phyloP scores from a whole-genome alignment of 208 protist genomes.

The Crithidia mellificae region DNA sequence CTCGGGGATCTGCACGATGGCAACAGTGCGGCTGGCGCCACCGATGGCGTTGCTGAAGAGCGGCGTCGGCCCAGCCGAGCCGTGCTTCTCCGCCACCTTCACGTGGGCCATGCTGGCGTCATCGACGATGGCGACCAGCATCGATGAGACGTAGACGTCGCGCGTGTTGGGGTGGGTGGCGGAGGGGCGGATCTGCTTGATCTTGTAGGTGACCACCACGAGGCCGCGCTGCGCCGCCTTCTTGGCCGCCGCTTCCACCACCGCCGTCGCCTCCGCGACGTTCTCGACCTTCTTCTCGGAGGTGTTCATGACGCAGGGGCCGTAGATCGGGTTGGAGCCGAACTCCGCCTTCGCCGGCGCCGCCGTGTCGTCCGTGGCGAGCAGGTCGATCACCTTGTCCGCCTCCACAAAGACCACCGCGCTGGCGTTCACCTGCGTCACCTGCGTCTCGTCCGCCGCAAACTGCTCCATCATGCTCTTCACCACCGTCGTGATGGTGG shows the following conservation, averaged over 20 bases:
- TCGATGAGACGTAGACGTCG: slow-evolving; percentile 50
- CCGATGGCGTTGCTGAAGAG: slow-evolving; percentile 62
- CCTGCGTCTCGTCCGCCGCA: slow-evolving; percentile 30
- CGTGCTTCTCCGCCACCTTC: slow-evolving; percentile 29
- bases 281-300: slow-evolving; percentile 37
- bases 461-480: slow-evolving; percentile 35
- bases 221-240: slow-evolving; percentile 29
- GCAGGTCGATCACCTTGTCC: slow-evolving; percentile 40
- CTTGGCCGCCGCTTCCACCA: slow-evolving; percentile 35
- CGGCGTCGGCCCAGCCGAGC: slow-evolving; percentile 20
- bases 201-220: slow-evolving; percentile 38
- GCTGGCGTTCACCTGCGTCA: slow-evolving; percentile 32
- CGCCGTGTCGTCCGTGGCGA: slow-evolving; percentile 12
- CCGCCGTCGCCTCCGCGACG: slow-evolving; percentile 30
- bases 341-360: slow-evolving; percentile 35
- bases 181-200: slow-evolving; percentile 43
- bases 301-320: slow-evolving; percentile 53
- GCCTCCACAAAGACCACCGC: slow-evolving; percentile 30
- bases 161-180: slow-evolving; percentile 4
- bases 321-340: slow-evolving; percentile 59
- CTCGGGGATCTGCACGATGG: slow-evolving; percentile 39
- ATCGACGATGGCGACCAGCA: slow-evolving; percentile 41
- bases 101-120: slow-evolving; percentile 38
- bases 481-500: slow-evolving; percentile 24
- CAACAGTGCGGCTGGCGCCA: slow-evolving; percentile 57